A percentile compares a stretch with the other conserved stretches of the same genome.
Evolutionary conservation across 2,329 filamentous ascomycete species (phyloP).

Genomic region (Graphiopsis chlorocephala): DNA sequence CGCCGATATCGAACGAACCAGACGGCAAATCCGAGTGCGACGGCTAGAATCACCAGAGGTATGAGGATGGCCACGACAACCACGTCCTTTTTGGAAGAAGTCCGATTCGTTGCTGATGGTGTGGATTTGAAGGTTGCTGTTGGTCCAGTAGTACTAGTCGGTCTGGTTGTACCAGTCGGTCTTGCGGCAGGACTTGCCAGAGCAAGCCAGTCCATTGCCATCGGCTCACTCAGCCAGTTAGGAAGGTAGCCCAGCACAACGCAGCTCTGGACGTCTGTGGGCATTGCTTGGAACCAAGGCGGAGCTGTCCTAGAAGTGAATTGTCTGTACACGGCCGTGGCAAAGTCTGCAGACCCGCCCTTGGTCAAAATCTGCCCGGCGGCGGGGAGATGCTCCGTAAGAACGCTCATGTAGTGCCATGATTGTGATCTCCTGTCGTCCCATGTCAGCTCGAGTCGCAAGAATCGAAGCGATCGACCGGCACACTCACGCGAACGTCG

Average conservation of each 20-base stretch:
- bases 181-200: neutral
- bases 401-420: neutral
- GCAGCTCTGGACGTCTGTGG: neutral
- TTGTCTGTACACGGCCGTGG: neutral
- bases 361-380: neutral
- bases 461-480: neutral
- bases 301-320: neutral
- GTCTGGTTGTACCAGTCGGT: neutral
- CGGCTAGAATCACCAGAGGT: neutral
- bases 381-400: neutral
- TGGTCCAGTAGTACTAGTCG: neutral
- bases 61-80: neutral
- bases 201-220: neutral
- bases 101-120: neutral
- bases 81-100: neutral
- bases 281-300: conserved; percentile 1
- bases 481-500: neutral
- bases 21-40: neutral
- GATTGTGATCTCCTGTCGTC: neutral
- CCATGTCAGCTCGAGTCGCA: neutral
- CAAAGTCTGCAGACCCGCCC: neutral
- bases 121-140: neutral
- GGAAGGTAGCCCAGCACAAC: neutral
- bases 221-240: neutral
- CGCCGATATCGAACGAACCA: neutral